Percentiles rank a stretch among this genome's conserved stretches.
Evolutionary conservation across 1,284 basidiomycete genomes (phyloP).

Genomic region (Vanrija sp.): DNA sequence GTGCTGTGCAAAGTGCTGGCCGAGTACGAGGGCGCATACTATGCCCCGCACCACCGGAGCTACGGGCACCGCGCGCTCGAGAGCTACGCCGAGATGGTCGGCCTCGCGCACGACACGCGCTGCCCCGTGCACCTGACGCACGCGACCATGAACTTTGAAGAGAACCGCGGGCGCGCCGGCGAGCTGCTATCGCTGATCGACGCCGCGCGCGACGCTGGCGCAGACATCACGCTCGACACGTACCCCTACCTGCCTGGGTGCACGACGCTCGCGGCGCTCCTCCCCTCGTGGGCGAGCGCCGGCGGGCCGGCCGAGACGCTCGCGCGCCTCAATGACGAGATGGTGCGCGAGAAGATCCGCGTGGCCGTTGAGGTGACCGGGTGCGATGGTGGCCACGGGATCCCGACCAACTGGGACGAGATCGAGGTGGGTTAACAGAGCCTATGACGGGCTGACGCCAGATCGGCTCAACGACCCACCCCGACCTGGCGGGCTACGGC

Average conservation of each 20-base stretch:
- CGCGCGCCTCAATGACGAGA: slow-evolving; percentile 27
- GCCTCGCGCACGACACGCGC: slow-evolving; percentile 29
- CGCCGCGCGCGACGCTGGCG: slow-evolving; percentile 21
- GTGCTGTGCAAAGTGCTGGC: slow-evolving; percentile 30
- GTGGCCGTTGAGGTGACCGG: slow-evolving; percentile 39
- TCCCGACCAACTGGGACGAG: slow-evolving; percentile 41
- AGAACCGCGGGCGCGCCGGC: slow-evolving; percentile 39
- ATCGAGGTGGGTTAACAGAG: slow-evolving; percentile 34
- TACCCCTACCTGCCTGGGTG: slow-evolving; percentile 47
- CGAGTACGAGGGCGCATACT: slow-evolving; percentile 37
- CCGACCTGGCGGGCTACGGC: slow-evolving; percentile 19
- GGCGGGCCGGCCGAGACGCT: slow-evolving; percentile 41
- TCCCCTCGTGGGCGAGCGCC: slow-evolving; percentile 41
- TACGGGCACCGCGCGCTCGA: slow-evolving; percentile 43
- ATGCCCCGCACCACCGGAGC: slow-evolving; percentile 45
- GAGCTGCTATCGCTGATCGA: slow-evolving; percentile 38
- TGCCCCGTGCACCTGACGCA: slow-evolving; percentile 46
- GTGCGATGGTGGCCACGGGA: slow-evolving; percentile 47
- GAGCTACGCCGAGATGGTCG: slow-evolving; percentile 44
- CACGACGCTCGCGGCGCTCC: slow-evolving; percentile 42
- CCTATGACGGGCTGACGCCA: too few relatives aligned
- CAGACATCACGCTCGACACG: slow-evolving; percentile 42
- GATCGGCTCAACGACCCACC: slow-evolving; percentile 20
- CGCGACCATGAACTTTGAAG: slow-evolving; percentile 45
- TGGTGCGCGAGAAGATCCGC: slow-evolving; percentile 34